These are phyloP conservation scores for Hypoxylon sp. DNA, from an alignment of 2,329 filamentous ascomycete genomes.

Conservation along the genomic window DNA sequence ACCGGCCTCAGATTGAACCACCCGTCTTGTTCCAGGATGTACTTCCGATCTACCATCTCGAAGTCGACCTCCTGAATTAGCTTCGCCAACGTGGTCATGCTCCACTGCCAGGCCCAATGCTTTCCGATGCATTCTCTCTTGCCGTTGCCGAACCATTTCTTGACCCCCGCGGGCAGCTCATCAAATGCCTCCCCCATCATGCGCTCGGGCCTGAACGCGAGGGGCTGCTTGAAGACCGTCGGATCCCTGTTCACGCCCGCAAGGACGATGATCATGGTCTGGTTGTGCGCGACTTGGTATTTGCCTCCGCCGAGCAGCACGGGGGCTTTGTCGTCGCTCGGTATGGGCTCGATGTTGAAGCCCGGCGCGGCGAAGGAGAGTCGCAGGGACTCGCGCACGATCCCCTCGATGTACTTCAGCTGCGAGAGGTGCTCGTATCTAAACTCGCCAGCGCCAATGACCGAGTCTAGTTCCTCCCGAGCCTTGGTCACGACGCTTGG, in stretches of 20 bases:
- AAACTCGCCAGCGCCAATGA: slow-evolving; percentile 61
- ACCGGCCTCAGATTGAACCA: slow-evolving; percentile 66
- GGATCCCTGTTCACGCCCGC: slow-evolving; percentile 65
- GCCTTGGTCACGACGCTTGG: slow-evolving; percentile 62
- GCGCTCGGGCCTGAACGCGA: slow-evolving; percentile 61
- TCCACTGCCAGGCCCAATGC: slow-evolving; percentile 63
- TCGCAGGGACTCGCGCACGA: slow-evolving; percentile 67
- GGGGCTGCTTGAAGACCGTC: slow-evolving; percentile 61
- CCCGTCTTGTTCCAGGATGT: slow-evolving; percentile 60
- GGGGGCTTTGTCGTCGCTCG: slow-evolving; percentile 57
- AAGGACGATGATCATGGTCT: slow-evolving; percentile 63
- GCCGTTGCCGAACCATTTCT: slow-evolving; percentile 66
- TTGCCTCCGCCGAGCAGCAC: slow-evolving; percentile 62
- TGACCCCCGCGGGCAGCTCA: slow-evolving; percentile 58
- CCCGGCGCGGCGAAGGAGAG: slow-evolving; percentile 66
- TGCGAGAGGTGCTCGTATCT: slow-evolving; percentile 62
- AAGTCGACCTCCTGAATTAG: slow-evolving; percentile 62
- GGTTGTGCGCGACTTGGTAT: slow-evolving; percentile 63
- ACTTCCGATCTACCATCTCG: slow-evolving; percentile 56
- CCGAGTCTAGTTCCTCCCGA: slow-evolving; percentile 65
- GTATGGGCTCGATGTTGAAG: slow-evolving; percentile 66
- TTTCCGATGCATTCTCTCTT: slow-evolving; percentile 65
- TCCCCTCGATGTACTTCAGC: slow-evolving; percentile 66
- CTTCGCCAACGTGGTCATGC: slow-evolving; percentile 57
- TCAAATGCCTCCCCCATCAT: slow-evolving; percentile 63